Base-by-base conservation (phyloP, 495 filamentous ascomycete species). In the Lineolata rhizophorae region DNA sequence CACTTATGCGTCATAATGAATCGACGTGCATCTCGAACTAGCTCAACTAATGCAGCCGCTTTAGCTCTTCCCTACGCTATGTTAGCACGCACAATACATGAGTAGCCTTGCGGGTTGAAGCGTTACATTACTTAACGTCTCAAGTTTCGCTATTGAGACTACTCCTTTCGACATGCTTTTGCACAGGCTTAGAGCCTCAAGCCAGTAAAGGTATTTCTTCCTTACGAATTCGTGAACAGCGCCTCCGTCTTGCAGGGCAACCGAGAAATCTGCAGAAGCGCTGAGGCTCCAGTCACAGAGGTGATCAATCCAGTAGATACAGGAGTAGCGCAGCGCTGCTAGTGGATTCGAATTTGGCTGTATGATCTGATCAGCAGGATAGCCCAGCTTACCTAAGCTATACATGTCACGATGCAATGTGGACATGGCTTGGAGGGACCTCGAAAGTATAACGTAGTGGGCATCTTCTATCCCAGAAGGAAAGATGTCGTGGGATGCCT, bases 181-280 rank as follows among this genome's bases (percentile, higher is more conserved):
- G 13, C 41, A 39, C 18, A 51, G 42, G 27, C 48, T 46, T 3
- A 58, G 42, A 30, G 51, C 48, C 30, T 58, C 51, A 2, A 56
- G 40, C 53, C 50, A 56, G 37, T 58, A 37, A 27, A 56, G 45
- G 25, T 42, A 51, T 6, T 48, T 34, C 14, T 43, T 17, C 13
- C 20, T 35, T 1, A 56, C 14, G 30, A 56, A 56, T 0, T 5
- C 26, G 13, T 38, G 15, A 1, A 50, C 29, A 0, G 22, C 25
- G 0, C 29, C 32, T 13, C 30, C 29, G 34, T 47, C 36, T 17
- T 44, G 14, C 6, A 35, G 19, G n/a, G n/a, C n/a, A n/a, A n/a
- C n/a, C n/a, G n/a, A n/a, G n/a, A n/a, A n/a, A 18, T 31, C 17
- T 12, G 22, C 22, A 26, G 8, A 26, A 8, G 22, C 12, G 22